Conservation (phyloP, 2,329 filamentous ascomycete genomes). For the Zymoseptoria tritici region DNA sequence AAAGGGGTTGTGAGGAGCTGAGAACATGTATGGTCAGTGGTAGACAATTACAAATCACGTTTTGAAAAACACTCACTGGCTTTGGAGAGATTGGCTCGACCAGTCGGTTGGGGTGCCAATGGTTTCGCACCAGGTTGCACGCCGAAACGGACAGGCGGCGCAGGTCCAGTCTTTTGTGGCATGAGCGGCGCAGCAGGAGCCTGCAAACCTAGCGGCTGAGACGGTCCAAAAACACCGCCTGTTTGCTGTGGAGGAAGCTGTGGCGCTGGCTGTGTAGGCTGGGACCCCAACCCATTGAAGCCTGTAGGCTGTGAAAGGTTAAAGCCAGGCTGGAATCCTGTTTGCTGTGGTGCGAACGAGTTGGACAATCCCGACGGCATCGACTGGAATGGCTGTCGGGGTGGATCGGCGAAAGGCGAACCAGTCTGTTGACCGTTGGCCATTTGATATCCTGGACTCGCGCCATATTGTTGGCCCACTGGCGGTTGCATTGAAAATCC, state of each 20-base stretch:
- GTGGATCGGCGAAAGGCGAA: constrained; percentile 51
- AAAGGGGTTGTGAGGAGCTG: constrained; percentile 64
- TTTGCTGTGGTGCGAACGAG: constrained; percentile 31
- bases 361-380: constrained; percentile 33
- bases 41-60: not conserved
- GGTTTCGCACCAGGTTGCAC: constrained; percentile 66
- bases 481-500: constrained; percentile 32
- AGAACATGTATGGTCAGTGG: not conserved
- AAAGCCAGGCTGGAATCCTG: constrained; percentile 37
- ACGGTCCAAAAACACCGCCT: constrained; percentile 31
- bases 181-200: constrained; percentile 52
- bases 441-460: constrained; percentile 38
- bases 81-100: constrained; percentile 83
- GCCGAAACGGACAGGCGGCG: constrained; percentile 84
- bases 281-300: constrained; percentile 39
- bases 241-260: constrained; percentile 53
- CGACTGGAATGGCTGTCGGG: constrained; percentile 35
- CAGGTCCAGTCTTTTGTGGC: constrained; percentile 75
- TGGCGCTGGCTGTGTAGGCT: constrained; percentile 38
- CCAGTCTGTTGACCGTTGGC: constrained; percentile 39
- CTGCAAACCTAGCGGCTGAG: constrained; percentile 18
- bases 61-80: constrained; percentile 67
- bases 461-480: constrained; percentile 12
- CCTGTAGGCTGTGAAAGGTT: constrained; percentile 33
- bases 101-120: constrained; percentile 77